Evolutionary conservation across 2,329 filamentous ascomycete species (phyloP), one percentile per base, ranked within the genome.

Genomic region (Ophidiomyces ophidiicola): DNA sequence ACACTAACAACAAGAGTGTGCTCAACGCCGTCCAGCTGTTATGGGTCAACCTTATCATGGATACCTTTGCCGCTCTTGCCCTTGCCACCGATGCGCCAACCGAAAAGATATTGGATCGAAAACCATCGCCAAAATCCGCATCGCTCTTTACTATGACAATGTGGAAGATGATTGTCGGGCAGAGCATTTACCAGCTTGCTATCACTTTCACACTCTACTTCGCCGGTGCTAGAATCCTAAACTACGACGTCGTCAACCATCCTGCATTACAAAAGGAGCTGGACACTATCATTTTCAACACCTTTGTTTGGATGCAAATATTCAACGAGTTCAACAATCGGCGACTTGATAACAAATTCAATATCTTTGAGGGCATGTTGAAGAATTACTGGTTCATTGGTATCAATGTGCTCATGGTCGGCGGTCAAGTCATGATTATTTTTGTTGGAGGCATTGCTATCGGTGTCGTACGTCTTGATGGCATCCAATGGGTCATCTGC

Each of bases 111-210:
- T 66, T 94, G 36, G 68, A 93, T 50, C 76, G 86, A 41, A 86
- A 84, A 59, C 83, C 83, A 1, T 76, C 83, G 43, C 72, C 77
- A 2, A 86, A 85, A 54, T 78, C 74, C 20, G 78, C 80, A 5
- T 70, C 80, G 1, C 67, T 88, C 4, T 90, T 96, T 50, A 92
- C 86, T 1, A 68, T 80, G 23, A 87, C 81, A 12, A 96, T 96
- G 88, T 93, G 88, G 88, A 96, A 96, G 70, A 96, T 96, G 88
- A 94, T 96, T 46, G 72, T 94, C 31, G 88, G 87, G 2, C 86
- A 96, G 59, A 77, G 86, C 1, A 70, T 94, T 42, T 96, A 90
- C 60, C 87, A 96, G 59, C 74, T 96, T 0, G 68, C 69, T 3
- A 75, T 78, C 15, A 81, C 86, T 0, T 80, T 94, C 48, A 69